Conservation (phyloP, 768 basidiomycete genomes). For the Phlebiopsis flavidoalba region DNA sequence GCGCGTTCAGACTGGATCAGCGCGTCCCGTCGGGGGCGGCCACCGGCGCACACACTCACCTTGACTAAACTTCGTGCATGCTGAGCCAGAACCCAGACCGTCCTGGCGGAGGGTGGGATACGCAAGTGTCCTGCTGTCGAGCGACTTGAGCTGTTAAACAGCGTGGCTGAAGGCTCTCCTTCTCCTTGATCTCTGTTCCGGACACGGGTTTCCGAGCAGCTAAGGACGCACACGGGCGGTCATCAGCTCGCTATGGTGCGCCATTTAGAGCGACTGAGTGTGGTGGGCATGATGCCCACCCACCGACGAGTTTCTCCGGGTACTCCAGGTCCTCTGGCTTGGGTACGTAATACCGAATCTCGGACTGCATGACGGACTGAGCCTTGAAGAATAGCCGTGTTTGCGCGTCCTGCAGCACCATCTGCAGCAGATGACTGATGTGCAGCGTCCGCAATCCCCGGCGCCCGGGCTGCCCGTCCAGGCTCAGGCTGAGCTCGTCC, state of each 20-base stretch:
- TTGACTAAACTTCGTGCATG: conserved; percentile 91
- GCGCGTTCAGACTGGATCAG: background rate
- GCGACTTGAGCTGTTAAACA: conserved; percentile 66
- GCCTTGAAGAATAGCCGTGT: conserved; percentile 95
- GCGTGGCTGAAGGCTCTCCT: conserved; percentile 61
- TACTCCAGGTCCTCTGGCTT: conserved; percentile 80
- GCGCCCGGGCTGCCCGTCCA: conserved; percentile 30
- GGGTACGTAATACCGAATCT: conserved; percentile 79
- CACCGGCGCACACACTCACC: conserved; percentile 37
- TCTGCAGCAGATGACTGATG: conserved; percentile 75
- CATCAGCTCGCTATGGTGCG: background rate
- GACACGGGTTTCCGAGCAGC: conserved; percentile 40
- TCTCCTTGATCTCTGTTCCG: conserved; percentile 51
- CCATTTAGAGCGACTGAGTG: conserved; percentile 3
- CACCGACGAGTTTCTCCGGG: conserved; percentile 75
- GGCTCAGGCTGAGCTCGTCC: conserved; percentile 35
- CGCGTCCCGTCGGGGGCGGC: background rate
- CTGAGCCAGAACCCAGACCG: conserved; percentile 88
- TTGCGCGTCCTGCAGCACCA: conserved; percentile 95
- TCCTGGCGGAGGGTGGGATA: conserved; percentile 85
- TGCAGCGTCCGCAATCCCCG: conserved; percentile 57
- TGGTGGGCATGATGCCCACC: conserved; percentile 25
- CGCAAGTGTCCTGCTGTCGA: conserved; percentile 82
- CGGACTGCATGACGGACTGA: conserved; percentile 84
- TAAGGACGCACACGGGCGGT: conserved; percentile 18